phyloP scores from a whole-genome alignment of 2,329 filamentous ascomycete species.

The Pseudocercospora fijiensis region DNA sequence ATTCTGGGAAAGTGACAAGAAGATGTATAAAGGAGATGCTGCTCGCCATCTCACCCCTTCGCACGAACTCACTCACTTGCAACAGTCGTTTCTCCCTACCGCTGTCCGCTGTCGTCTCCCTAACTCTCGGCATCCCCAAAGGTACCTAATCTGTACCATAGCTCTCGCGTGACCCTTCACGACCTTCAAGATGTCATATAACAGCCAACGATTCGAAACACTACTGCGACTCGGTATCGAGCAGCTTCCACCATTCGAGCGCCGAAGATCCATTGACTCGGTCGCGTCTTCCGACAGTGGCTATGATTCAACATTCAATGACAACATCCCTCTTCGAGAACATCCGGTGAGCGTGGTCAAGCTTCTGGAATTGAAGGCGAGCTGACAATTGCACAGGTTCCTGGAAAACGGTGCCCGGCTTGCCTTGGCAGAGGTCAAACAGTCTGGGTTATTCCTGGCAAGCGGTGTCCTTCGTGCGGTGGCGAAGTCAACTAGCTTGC shows the following conservation, averaged over 20 bases:
- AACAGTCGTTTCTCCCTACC: neutral
- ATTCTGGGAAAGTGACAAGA: constrained; percentile 3
- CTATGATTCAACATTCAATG: neutral
- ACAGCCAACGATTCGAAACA: constrained; percentile 27
- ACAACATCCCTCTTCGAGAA: neutral
- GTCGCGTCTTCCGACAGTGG: neutral
- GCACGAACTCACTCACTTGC: constrained; percentile 3
- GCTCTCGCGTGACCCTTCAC: neutral
- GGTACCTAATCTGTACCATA: neutral
- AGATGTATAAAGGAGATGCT: constrained; percentile 4
- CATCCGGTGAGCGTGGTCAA: neutral
- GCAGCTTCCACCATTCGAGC: constrained; percentile 27
- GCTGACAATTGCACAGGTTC: constrained; percentile 31
- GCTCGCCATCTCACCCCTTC: neutral
- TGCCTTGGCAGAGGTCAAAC: constrained; percentile 35
- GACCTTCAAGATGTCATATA: constrained; percentile 31
- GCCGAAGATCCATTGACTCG: neutral
- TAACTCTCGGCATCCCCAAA: neutral
- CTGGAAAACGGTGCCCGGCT: constrained; percentile 35
- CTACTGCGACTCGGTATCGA: constrained; percentile 34
- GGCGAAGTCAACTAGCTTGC: constrained; percentile 28
- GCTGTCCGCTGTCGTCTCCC: neutral
- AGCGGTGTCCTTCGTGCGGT: constrained; percentile 39
- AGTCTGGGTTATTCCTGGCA: constrained; percentile 40
- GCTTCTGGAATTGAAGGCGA: neutral